These are phyloP conservation scores for Colletotrichum falcatum DNA, from an alignment of 2,329 filamentous ascomycete genomes.

Conservation along the genomic window DNA sequence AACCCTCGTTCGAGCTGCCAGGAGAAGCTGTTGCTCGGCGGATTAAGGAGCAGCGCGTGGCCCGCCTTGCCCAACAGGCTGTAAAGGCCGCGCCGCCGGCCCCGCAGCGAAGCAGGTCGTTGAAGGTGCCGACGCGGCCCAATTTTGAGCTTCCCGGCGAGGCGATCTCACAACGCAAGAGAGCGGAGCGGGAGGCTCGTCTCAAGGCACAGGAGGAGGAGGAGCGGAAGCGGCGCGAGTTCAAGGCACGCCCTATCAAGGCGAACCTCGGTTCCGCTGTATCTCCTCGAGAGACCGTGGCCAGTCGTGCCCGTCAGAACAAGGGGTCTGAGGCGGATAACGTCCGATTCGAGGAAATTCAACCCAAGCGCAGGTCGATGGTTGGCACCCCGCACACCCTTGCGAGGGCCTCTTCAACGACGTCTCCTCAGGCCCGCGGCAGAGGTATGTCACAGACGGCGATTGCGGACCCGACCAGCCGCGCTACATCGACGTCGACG, in stretches of 20 bases:
- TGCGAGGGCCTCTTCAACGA: conserved; percentile 21
- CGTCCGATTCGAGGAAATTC: background rate
- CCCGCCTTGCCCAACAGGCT: conserved; percentile 58
- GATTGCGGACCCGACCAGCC: conserved; percentile 44
- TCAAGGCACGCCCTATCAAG: conserved; percentile 71
- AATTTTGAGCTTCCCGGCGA: conserved; percentile 74
- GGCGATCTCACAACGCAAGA: conserved; percentile 66
- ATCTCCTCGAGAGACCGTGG: conserved; percentile 66
- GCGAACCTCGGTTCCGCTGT: conserved; percentile 55
- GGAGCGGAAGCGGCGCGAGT: conserved; percentile 69
- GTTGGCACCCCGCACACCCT: conserved; percentile 27
- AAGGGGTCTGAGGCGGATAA: conserved; percentile 49
- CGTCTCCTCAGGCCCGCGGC: conserved; percentile 34
- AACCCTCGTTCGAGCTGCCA: conserved; percentile 70
- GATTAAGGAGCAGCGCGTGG: conserved; percentile 69
- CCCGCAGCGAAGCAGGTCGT: conserved; percentile 61
- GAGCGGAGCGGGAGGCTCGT: conserved; percentile 66
- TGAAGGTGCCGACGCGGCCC: conserved; percentile 64
- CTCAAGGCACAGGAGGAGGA: conserved; percentile 70
- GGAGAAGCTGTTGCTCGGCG: conserved; percentile 71
- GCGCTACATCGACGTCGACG: conserved; percentile 60
- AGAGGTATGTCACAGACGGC: conserved; percentile 19
- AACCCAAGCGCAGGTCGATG: conserved; percentile 42
- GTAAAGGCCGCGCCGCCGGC: conserved; percentile 44
- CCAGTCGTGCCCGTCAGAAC: conserved; percentile 67